These are phyloP conservation scores for Quercus bicolor DNA, from an alignment of 306 rosid species.

Conservation along the genomic window DNA sequence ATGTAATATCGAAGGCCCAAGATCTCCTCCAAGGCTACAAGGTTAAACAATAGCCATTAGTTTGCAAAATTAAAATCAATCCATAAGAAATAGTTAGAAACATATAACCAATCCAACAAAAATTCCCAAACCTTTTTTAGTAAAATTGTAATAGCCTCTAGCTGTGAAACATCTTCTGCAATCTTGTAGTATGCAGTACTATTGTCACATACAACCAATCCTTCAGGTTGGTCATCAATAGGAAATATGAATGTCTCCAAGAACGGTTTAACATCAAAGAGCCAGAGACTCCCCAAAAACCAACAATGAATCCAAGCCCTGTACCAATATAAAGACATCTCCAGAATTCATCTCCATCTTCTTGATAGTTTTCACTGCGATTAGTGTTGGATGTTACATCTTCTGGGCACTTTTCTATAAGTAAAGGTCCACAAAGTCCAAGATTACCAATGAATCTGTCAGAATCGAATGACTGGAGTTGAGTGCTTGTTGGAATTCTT, in stretches of 20 bases:
- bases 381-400: background rate
- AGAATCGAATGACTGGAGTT: conserved; percentile 11
- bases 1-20: too few species aligned
- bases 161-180: background rate
- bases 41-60: too few species aligned
- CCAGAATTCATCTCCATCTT: background rate
- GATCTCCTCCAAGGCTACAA: too few species aligned
- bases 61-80: too few species aligned
- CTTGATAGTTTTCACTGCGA: background rate
- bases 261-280: conserved; percentile 4
- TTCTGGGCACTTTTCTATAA: conserved; percentile 9
- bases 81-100: too few species aligned
- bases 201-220: background rate
- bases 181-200: background rate
- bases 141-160: background rate
- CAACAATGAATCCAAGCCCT: conserved; percentile 25
- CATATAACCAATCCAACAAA: too few species aligned
- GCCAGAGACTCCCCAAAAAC: conserved; percentile 27
- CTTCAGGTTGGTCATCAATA: background rate
- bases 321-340: conserved; percentile 13
- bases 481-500: conserved; percentile 13
- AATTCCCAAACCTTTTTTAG: too few species aligned
- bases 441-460: conserved; percentile 14
- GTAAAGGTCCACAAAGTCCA: conserved; percentile 27
- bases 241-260: conserved; percentile 28